Base-by-base conservation (phyloP, 352 stramenopile genomes). In the Globisporangium cystogenes region DNA sequence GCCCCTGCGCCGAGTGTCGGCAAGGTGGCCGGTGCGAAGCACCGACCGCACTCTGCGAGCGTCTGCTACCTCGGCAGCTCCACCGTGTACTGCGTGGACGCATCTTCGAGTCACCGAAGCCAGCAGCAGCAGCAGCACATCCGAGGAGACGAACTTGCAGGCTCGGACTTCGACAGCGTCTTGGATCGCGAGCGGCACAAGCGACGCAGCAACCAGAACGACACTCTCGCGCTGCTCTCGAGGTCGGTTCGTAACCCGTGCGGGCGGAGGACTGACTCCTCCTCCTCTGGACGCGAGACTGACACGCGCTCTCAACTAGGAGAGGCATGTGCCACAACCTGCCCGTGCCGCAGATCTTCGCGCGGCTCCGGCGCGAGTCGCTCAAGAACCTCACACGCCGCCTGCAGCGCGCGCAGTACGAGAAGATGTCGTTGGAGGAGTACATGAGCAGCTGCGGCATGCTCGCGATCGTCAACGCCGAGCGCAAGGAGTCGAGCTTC, bases 361-460 rank as follows among this genome's bases (percentile, higher is more conserved):
- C 72, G 20, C 64, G 76, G 2, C 51, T 86, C 18, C 61, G 74
- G 7, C 63, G 76, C 5, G 76, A 87, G 64, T 67, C 66, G 8
- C 53, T 84, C 8, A 65, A 78, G 27, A 78, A 86, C 42, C 62
- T 80, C n/a, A 65, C 65, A 16, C 64, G 62, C 14, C 66, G 68
- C 27, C 20, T 73, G 5, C 65, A 79, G 48, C 51, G 70, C 15
- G 64, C 60, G 1, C 48, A 63, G 18, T 82, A 81, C 29, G 76
- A 84, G 48, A 72, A 67, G 48, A 73, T 82, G 54, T 56, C 70
- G 0, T 27, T 84, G 40, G 70, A 84, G 12, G 75, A 84, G 45
- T 86, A 82, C 51, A 81, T 86, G 75, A 77, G 53, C n/a, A 70
- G 64, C n/a, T 86, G 75, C 53, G 75, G 70, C 6, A 39, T 52